phyloP scores from a whole-genome alignment of 2,329 filamentous ascomycete species.

The Ceratocystis destructans region DNA sequence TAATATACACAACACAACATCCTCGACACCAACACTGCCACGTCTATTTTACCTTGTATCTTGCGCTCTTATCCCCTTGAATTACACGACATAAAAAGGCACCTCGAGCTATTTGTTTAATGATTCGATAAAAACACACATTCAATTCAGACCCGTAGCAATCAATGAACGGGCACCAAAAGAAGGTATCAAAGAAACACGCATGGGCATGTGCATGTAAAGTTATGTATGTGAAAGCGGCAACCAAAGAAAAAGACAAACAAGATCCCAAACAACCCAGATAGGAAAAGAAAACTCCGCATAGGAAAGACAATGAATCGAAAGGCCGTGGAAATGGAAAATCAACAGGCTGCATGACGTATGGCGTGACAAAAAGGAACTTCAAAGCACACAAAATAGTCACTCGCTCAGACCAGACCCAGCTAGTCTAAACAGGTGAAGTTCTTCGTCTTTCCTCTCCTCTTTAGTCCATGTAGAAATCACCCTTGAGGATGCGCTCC shows the following conservation, averaged over 20 bases:
- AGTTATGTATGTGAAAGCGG: background rate
- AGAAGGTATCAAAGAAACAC: constrained; percentile 1
- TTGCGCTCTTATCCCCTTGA: too few relatives aligned
- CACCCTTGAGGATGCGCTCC: constrained; percentile 91
- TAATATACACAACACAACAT: too few relatives aligned
- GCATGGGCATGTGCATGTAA: constrained; percentile 17
- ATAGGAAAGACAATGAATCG: background rate
- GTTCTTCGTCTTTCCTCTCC: background rate
- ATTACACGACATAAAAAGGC: background rate
- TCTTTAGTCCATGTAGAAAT: constrained; percentile 88
- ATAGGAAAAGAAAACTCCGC: background rate
- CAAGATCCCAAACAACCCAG: background rate
- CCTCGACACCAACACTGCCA: too few relatives aligned
- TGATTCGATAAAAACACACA: background rate
- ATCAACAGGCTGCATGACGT: constrained; percentile 8
- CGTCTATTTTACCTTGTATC: too few relatives aligned
- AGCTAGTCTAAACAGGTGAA: background rate
- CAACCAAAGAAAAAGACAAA: background rate
- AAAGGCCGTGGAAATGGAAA: background rate
- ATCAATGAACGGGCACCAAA: background rate
- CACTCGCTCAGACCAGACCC: background rate
- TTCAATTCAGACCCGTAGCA: background rate
- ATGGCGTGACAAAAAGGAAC: background rate
- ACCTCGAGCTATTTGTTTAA: background rate
- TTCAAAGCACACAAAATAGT: background rate